These are phyloP conservation scores for Boletus pseudo-olivaceus DNA, from an alignment of 768 basidiomycete species.

Conservation along the genomic window DNA sequence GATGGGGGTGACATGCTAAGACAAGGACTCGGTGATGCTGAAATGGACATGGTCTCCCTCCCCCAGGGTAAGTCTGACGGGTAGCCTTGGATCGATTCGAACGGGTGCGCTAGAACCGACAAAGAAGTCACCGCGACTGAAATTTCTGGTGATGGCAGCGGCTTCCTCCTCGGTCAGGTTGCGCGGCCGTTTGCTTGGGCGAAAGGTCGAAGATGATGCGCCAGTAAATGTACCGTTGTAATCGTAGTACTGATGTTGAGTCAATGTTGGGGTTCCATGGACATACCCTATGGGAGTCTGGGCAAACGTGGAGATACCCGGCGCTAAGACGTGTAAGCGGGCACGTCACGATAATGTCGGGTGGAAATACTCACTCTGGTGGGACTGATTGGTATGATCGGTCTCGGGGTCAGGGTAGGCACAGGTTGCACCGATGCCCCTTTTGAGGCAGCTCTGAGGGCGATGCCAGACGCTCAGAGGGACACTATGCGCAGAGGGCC, in stretches of 20 bases:
- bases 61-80: conserved; percentile 74
- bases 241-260: conserved; percentile 69
- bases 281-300: conserved; percentile 39
- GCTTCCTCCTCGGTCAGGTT: conserved; percentile 81
- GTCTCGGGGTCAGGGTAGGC: conserved; percentile 78
- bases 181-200: conserved; percentile 76
- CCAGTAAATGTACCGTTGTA: conserved; percentile 67
- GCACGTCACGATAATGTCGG: neutral
- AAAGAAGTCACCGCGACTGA: conserved; percentile 77
- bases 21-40: conserved; percentile 48
- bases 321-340: conserved; percentile 22
- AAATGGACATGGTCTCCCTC: conserved; percentile 82
- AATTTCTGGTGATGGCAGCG: conserved; percentile 79
- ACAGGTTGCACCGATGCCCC: conserved; percentile 66
- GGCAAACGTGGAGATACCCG: conserved; percentile 36
- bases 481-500: conserved; percentile 6
- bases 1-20: conserved; percentile 27
- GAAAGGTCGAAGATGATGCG: conserved; percentile 72
- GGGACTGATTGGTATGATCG: conserved; percentile 38
- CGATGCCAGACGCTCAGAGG: conserved; percentile 2
- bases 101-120: conserved; percentile 79
- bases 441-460: conserved; percentile 73
- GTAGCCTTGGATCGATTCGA: conserved; percentile 76
- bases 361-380: conserved; percentile 22
- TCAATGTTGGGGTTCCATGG: conserved; percentile 43